Percentiles rank a stretch among this genome's conserved stretches.
These are phyloP conservation scores for Entomortierella parvispora DNA, from an alignment of 192 early-diverging fungal species.

Conservation along the genomic window DNA sequence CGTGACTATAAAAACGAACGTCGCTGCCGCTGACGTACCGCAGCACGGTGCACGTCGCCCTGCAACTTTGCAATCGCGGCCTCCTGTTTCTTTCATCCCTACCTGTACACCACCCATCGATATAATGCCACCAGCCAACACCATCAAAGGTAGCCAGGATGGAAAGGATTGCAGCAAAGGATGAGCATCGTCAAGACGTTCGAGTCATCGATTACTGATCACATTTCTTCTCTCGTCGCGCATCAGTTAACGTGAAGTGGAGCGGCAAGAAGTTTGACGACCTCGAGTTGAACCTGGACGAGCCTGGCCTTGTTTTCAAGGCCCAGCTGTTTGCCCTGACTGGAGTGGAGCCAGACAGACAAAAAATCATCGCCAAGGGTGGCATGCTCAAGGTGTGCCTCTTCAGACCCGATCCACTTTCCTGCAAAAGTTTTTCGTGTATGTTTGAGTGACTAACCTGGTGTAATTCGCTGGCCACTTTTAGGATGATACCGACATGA, in stretches of 20 bases:
- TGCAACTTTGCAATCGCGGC: too few relatives aligned
- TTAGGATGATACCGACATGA: slow-evolving; percentile 83
- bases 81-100: too few relatives aligned
- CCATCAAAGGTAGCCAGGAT: slow-evolving; percentile 42
- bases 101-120: not conserved
- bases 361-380: slow-evolving; percentile 96
- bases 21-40: too few relatives aligned
- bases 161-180: too few relatives aligned
- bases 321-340: slow-evolving; percentile 90
- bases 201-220: too few relatives aligned
- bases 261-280: slow-evolving; percentile 86
- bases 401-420: too few relatives aligned
- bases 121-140: slow-evolving; percentile 46
- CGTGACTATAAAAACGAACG: not conserved
- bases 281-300: slow-evolving; percentile 77
- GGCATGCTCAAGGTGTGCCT: slow-evolving; percentile 85
- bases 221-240: not conserved
- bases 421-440: not conserved
- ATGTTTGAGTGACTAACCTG: too few relatives aligned
- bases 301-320: slow-evolving; percentile 86
- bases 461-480: not conserved
- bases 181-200: too few relatives aligned
- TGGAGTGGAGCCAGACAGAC: slow-evolving; percentile 90
- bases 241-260: slow-evolving; percentile 89
- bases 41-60: too few relatives aligned